Percentiles rank a stretch among this genome's conserved stretches.
These are phyloP conservation scores for Crithidia acanthocephali DNA, from an alignment of 208 protist genomes.

Conservation along the genomic window DNA sequence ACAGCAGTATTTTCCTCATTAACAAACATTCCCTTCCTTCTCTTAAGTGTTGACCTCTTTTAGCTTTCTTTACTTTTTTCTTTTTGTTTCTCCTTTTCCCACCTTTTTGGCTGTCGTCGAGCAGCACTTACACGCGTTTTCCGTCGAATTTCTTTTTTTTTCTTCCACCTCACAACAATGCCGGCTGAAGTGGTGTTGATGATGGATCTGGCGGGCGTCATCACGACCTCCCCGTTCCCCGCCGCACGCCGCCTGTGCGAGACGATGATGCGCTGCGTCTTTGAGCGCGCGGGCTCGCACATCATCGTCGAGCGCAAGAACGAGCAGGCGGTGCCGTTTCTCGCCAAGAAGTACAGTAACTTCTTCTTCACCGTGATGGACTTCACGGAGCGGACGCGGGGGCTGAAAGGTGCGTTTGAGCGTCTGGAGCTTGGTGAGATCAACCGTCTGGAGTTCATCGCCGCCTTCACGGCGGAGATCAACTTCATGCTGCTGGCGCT, in stretches of 20 bases:
- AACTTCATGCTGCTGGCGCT: slow-evolving; percentile 68
- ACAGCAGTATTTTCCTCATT: too few species aligned
- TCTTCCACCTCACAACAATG: slow-evolving; percentile 40
- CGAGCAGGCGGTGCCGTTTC: slow-evolving; percentile 44
- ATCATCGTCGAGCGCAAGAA: slow-evolving; percentile 42
- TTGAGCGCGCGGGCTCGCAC: slow-evolving; percentile 64
- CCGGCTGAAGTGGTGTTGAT: slow-evolving; percentile 78
- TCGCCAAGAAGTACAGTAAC: slow-evolving; percentile 74
- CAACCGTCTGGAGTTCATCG: slow-evolving; percentile 69
- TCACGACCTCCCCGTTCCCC: slow-evolving; percentile 70
- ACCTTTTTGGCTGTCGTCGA: too few species aligned
- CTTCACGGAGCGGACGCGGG: slow-evolving; percentile 67
- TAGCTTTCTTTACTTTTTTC: slow-evolving; percentile 4
- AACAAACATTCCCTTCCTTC: neutral
- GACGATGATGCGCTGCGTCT: slow-evolving; percentile 75
- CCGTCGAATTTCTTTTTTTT: too few species aligned
- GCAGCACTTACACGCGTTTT: too few species aligned
- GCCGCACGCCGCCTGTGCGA: slow-evolving; percentile 68
- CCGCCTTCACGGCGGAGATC: slow-evolving; percentile 56
- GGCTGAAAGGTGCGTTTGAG: slow-evolving; percentile 56
- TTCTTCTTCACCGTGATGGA: slow-evolving; percentile 70
- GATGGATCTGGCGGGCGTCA: slow-evolving; percentile 75
- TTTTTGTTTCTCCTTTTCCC: slow-evolving; percentile 2
- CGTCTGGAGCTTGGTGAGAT: slow-evolving; percentile 78
- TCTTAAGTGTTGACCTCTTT: neutral